Evolutionary conservation across 2,329 filamentous ascomycete genomes (phyloP), one percentile per base, ranked within the genome.

Genomic region (Fusarium caatingaense): DNA sequence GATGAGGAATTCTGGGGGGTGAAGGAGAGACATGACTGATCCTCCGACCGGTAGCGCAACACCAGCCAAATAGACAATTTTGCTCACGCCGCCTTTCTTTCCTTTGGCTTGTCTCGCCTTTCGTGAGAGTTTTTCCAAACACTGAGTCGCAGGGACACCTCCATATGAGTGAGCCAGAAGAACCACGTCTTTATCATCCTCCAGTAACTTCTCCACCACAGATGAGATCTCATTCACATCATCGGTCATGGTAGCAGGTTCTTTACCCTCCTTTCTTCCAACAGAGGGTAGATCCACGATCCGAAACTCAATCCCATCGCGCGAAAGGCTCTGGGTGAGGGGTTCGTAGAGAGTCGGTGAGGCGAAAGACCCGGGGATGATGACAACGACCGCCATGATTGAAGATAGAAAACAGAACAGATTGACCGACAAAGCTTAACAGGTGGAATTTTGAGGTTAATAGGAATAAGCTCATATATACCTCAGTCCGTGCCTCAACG

Each of bases 331-430:
- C 4, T 64, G 18, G 1, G 28, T 18, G 6, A 60, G 42, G 18
- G 16, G n/a, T 18, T 48, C 10, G 25, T 64, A 66, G 7, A 49
- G 45, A 12, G 25, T 40, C 16, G 49, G 44, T 9, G 41, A 23
- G 2, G 60, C 50, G 20, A 64, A 66, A 20, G 64, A 63, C 13
- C 64, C 64, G 3, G 64, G 64, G 7, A 66, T 25, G 16, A 66
- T 51, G 2, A 66, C 50, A 16, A 64, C 21, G 4, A 18, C 25
- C 1, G 60, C 25, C 64, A 66, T 66, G 15, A 11, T 34, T 34
- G 20, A 20, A 21, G 6, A 21, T 21, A 15, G 20, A 20, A 21
- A 5, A 20, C 48, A 18, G 15, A 16, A 37, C 34, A 37, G 6
- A 7, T 12, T 37, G 18, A n/a, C 18, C 34, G 18, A 37, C 30